Conservation (phyloP, 1,284 basidiomycete genomes). For the Bondarzewia mesenterica region DNA sequence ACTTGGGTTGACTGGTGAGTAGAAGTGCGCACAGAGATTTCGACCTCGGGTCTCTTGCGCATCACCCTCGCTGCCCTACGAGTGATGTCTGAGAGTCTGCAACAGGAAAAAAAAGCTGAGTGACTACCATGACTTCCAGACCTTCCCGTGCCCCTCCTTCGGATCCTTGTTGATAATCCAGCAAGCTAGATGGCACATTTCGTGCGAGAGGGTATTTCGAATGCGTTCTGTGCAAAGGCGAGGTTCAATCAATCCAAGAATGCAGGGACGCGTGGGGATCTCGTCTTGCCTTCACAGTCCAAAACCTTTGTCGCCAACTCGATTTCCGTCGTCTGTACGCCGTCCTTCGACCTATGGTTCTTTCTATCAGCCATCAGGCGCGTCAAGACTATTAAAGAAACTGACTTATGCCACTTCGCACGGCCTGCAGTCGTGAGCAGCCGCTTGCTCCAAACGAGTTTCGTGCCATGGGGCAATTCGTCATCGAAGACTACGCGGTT, state of each 20-base stretch:
- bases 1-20: not conserved
- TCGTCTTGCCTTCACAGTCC: conserved; percentile 53
- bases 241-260: not conserved
- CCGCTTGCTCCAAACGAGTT: conserved; percentile 67
- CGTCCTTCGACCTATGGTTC: conserved; percentile 36
- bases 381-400: no score
- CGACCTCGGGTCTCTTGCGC: conserved; percentile 53
- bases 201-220: conserved; percentile 73
- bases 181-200: conserved; percentile 82
- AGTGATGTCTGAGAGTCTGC: not conserved
- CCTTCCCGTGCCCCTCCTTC: conserved; percentile 59
- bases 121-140: conserved; percentile 62
- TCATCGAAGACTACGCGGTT: conserved; percentile 71
- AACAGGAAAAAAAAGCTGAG: not conserved
- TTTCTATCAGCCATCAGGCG: not conserved
- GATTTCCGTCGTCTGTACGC: conserved; percentile 48
- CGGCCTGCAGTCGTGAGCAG: conserved; percentile 71
- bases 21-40: conserved; percentile 50
- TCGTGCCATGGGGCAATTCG: conserved; percentile 58
- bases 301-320: conserved; percentile 74
- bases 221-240: conserved; percentile 50
- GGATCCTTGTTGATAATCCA: conserved; percentile 69
- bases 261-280: not conserved
- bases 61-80: conserved; percentile 59
- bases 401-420: conserved; percentile 49